phyloP scores from a whole-genome alignment of 1,284 basidiomycete genomes.

The Trichosporon sp. region DNA sequence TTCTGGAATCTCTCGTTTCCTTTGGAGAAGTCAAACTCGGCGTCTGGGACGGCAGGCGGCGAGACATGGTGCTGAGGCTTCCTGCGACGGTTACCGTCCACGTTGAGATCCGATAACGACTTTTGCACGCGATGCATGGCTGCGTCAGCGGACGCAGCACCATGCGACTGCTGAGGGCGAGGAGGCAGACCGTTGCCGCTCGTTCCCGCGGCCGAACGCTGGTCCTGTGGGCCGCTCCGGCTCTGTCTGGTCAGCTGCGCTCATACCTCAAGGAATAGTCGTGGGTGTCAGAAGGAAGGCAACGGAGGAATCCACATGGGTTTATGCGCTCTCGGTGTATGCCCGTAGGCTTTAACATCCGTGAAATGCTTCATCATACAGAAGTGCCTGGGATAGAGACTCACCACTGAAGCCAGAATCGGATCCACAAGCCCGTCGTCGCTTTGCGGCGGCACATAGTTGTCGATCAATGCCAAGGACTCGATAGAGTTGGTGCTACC shows the following conservation, averaged over 20 bases:
- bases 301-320: conserved; percentile 56
- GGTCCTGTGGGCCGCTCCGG: conserved; percentile 22
- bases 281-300: conserved; percentile 54
- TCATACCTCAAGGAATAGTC: background rate
- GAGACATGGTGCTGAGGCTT: conserved; percentile 30
- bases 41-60: conserved; percentile 47
- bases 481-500: conserved; percentile 54
- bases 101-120: conserved; percentile 44
- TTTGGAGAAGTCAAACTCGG: conserved; percentile 52
- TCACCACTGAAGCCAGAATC: conserved; percentile 51
- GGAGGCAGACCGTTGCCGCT: background rate
- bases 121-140: conserved; percentile 50
- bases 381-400: conserved; percentile 29
- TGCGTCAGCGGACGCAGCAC: conserved; percentile 41
- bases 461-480: conserved; percentile 49
- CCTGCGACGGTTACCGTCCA: conserved; percentile 32
- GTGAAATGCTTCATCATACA: conserved; percentile 54
- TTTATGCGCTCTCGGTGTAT: conserved; percentile 55
- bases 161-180: conserved; percentile 11
- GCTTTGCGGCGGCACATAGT: conserved; percentile 47
- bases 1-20: conserved; percentile 47
- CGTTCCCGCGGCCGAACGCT: background rate
- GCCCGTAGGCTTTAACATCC: conserved; percentile 49
- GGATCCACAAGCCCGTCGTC: conserved; percentile 44
- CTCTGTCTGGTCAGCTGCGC: conserved; percentile 26